Percentiles rank a stretch among this genome's conserved stretches.
phyloP scores from a whole-genome alignment of 805 yeast species.

The Candida berthetii region DNA sequence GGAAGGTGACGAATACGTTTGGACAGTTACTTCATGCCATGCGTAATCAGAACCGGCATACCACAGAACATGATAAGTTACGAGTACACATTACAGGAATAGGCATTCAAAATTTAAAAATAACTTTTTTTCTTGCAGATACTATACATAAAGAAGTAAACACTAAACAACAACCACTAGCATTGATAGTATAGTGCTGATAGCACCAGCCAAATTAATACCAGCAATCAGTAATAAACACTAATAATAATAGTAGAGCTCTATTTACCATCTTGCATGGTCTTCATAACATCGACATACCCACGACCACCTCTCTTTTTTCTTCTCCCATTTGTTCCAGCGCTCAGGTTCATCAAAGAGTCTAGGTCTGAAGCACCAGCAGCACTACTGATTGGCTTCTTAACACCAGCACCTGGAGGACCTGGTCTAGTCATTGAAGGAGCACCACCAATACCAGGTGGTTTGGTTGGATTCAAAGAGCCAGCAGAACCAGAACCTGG shows the following conservation, averaged over 20 bases:
- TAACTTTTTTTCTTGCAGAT: too few species aligned
- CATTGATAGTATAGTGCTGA: too few species aligned
- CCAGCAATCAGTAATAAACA: too few species aligned
- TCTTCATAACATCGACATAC: constrained; percentile 61
- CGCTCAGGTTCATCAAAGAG: constrained; percentile 33
- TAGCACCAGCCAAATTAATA: too few species aligned
- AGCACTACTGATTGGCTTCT: constrained; percentile 8
- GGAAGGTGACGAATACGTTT: too few species aligned
- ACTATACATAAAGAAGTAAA: too few species aligned
- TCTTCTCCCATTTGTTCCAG: constrained; percentile 25
- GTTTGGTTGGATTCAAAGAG: not conserved
- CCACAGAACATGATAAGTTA: too few species aligned
- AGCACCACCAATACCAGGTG: constrained; percentile 1
- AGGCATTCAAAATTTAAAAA: too few species aligned
- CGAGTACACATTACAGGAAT: too few species aligned
- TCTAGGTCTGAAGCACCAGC: constrained; percentile 32
- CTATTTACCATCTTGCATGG: constrained; percentile 6
- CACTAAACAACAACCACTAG: too few species aligned
- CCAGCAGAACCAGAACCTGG: not conserved
- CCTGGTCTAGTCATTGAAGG: constrained; percentile 5
- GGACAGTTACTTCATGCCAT: too few species aligned
- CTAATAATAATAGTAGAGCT: not conserved
- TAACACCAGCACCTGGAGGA: constrained; percentile 3
- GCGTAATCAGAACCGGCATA: too few species aligned
- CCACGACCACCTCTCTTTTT: constrained; percentile 46